These are phyloP conservation scores for Calvatia gigantea DNA, from an alignment of 768 basidiomycete genomes.

Conservation along the genomic window DNA sequence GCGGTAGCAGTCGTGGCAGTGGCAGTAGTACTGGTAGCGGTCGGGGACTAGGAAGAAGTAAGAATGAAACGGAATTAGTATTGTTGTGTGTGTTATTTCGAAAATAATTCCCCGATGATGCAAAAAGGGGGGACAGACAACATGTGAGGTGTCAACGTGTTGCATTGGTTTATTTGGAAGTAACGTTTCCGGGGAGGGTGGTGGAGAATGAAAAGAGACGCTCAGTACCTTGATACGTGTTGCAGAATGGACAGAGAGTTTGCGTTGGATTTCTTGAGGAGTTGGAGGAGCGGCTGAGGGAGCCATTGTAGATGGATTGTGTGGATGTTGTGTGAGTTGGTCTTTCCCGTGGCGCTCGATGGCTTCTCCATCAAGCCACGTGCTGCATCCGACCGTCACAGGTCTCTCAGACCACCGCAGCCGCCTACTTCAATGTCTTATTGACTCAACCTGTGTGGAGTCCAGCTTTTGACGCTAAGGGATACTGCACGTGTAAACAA, in stretches of 20 bases:
- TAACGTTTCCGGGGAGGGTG: no score
- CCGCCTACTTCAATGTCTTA: no score
- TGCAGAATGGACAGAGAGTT: slow-evolving; percentile 73
- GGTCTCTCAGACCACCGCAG: neutral
- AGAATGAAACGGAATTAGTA: neutral
- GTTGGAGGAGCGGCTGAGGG: slow-evolving; percentile 64
- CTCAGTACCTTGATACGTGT: slow-evolving; percentile 45
- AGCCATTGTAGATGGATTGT: slow-evolving; percentile 27
- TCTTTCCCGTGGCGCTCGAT: neutral
- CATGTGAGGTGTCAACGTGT: no score
- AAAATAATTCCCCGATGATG: no score
- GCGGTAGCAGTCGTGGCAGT: no score
- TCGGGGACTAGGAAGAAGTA: slow-evolving; percentile 8
- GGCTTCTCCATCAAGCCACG: neutral
- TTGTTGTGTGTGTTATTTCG: no score
- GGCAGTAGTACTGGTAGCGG: neutral
- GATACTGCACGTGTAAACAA: no score
- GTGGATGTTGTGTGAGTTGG: slow-evolving; percentile 6
- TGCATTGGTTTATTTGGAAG: no score
- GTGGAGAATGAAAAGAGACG: neutral
- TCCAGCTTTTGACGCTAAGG: no score
- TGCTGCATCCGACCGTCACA: neutral
- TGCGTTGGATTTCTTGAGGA: slow-evolving; percentile 82
- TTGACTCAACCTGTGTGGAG: neutral
- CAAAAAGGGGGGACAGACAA: no score